These are phyloP conservation scores for Thielaviopsis populi DNA, from an alignment of 2,329 filamentous ascomycete genomes.

Conservation along the genomic window DNA sequence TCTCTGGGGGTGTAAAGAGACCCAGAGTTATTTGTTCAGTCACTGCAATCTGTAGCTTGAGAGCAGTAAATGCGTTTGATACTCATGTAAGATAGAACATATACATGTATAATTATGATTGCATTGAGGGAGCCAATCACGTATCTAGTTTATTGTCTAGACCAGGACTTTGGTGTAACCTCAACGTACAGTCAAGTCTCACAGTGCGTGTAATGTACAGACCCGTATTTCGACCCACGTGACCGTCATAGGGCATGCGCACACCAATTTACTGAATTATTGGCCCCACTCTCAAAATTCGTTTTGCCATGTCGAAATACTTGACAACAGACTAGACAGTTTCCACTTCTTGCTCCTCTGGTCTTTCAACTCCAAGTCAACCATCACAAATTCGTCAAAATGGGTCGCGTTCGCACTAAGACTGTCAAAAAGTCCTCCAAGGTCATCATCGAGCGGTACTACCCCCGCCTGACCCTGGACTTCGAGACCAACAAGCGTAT, in stretches of 20 bases:
- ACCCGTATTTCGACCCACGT: neutral
- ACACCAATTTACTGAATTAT: neutral
- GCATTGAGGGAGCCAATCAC: neutral
- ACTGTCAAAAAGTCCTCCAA: slow-evolving; percentile 73
- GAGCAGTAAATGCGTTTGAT: neutral
- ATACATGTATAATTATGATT: slow-evolving; percentile 15
- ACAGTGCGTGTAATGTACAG: neutral
- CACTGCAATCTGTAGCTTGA: neutral
- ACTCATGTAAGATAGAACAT: slow-evolving; percentile 16
- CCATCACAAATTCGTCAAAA: slow-evolving; percentile 39
- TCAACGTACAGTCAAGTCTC: neutral
- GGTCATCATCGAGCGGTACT: slow-evolving; percentile 99
- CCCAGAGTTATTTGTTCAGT: neutral
- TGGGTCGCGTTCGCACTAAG: slow-evolving; percentile 58
- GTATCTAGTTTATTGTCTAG: neutral
- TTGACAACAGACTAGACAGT: neutral
- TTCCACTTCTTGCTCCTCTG: neutral
- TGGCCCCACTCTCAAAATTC: neutral
- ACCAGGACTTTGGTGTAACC: neutral
- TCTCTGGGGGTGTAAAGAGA: neutral
- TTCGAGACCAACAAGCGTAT: slow-evolving; percentile 99
- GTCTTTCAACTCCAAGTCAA: slow-evolving; percentile 23
- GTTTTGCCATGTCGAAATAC: slow-evolving; percentile 11
- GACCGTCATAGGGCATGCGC: slow-evolving; percentile 7
- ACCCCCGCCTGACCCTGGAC: slow-evolving; percentile 95